These are phyloP conservation scores for Neoascochyta sp. DNA, from an alignment of 2,329 filamentous ascomycete species.

Conservation along the genomic window DNA sequence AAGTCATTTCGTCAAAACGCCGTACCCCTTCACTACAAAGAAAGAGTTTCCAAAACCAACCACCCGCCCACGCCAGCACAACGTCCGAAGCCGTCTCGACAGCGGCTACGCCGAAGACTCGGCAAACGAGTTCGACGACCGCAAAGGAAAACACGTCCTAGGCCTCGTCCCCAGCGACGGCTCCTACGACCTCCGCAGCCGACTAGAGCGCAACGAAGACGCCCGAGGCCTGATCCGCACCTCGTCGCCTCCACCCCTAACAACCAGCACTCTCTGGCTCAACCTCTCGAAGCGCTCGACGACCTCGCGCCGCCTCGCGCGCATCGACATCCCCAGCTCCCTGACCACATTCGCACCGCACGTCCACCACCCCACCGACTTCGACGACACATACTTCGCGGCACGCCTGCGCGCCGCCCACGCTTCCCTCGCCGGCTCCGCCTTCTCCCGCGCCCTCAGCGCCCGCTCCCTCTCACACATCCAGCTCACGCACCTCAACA, in stretches of 20 bases:
- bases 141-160: slow-evolving; percentile 23
- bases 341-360: slow-evolving; percentile 14
- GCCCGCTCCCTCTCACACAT: slow-evolving; percentile 19
- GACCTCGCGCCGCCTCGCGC: not conserved
- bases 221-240: slow-evolving; percentile 14
- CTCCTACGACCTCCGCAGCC: slow-evolving; percentile 13
- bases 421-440: slow-evolving; percentile 17
- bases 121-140: slow-evolving; percentile 7
- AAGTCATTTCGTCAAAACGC: slow-evolving; percentile 25
- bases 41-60: slow-evolving; percentile 25
- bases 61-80: slow-evolving; percentile 13
- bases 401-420: slow-evolving; percentile 14
- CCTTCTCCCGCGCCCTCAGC: slow-evolving; percentile 18
- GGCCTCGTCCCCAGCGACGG: slow-evolving; percentile 13
- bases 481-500: slow-evolving; percentile 11
- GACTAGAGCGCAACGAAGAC: slow-evolving; percentile 19
- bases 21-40: slow-evolving; percentile 24
- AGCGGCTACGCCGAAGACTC: slow-evolving; percentile 5
- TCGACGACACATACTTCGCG: slow-evolving; percentile 29
- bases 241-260: slow-evolving; percentile 1
- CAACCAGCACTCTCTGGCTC: slow-evolving; percentile 14
- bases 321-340: slow-evolving; percentile 7
- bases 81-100: slow-evolving; percentile 3
- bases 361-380: slow-evolving; percentile 13
- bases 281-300: slow-evolving; percentile 7